Evolutionary conservation across 1,284 basidiomycete genomes (phyloP), one percentile per base, ranked within the genome.

Genomic region (Cutaneotrichosporon sp.): DNA sequence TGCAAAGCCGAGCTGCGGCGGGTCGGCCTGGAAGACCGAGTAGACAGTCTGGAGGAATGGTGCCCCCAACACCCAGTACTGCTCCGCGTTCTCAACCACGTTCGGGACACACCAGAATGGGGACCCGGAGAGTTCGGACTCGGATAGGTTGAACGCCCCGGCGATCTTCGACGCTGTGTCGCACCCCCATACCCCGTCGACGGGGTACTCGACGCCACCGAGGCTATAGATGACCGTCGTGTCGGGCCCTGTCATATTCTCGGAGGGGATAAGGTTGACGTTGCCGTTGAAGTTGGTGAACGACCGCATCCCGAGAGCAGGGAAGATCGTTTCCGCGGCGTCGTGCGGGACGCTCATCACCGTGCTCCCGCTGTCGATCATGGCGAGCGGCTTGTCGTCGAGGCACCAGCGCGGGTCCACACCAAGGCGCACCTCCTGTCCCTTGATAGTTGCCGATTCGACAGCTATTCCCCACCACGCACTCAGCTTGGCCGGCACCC

Each of bases 11-110:
- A 53, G 34, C 13, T 20, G n/a, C 10, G 51, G 33, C 11, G 51
- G 51, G 22, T 22, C 14, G 20, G 14, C 34, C 24, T 36, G 34
- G 14, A 38, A 54, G 9, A 54, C 53, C 25, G 53, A 38, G 38
- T 54, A 54, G 8, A 54, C 53, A 2, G 53, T 43, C 27, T 54
- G 53, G n/a, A 54, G 42, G 38, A 54, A 54, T n/a, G 53, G 53
- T 10, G 42, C 38, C 7, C 53, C 53, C 10, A 54, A 27, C 22
- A 31, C 27, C 53, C 53, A 54, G 20, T 38, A 38, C 33, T 36
- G 33, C 33, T 38, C 22, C 8, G 34, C 14, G 51, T 53, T 53
- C 14, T 38, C 16, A 2, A 38, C 34, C 51, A 38, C 25, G 20
- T 34, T 53, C 14, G 51, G 51, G 8, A 53, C 34, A 36, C 51